Conservation (phyloP, 2,329 filamentous ascomycete genomes). For the Magnaporthiopsis rhizophila region DNA sequence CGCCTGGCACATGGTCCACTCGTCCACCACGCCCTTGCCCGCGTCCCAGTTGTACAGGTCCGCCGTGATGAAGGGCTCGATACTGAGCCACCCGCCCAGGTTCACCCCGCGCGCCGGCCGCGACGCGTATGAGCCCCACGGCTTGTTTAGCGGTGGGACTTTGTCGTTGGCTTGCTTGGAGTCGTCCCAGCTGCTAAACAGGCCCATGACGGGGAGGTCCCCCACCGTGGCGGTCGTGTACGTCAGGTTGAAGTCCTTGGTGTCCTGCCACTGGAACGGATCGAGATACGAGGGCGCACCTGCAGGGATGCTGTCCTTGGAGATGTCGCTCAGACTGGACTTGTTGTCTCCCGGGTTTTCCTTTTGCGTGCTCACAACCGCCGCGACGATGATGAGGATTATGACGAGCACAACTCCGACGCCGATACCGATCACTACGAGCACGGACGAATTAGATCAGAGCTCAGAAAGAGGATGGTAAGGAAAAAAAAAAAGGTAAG, state of each 20-base stretch:
- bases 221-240: slow-evolving; percentile 83
- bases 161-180: slow-evolving; percentile 67
- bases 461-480: too few species aligned
- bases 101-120: slow-evolving; percentile 85
- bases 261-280: slow-evolving; percentile 87
- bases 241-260: slow-evolving; percentile 84
- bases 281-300: slow-evolving; percentile 70
- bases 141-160: slow-evolving; percentile 67
- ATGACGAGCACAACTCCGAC: slow-evolving; percentile 49
- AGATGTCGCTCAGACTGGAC: slow-evolving; percentile 43
- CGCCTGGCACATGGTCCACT: slow-evolving; percentile 69
- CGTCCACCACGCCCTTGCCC: slow-evolving; percentile 66
- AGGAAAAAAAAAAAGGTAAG: too few species aligned
- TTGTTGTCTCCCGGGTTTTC: slow-evolving; percentile 40
- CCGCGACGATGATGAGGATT: slow-evolving; percentile 60
- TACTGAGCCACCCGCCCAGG: slow-evolving; percentile 83
- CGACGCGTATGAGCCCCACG: slow-evolving; percentile 69
- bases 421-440: slow-evolving; percentile 43
- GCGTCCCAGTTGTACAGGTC: slow-evolving; percentile 72
- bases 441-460: not conserved
- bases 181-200: slow-evolving; percentile 82
- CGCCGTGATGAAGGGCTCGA: slow-evolving; percentile 94
- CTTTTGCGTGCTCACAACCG: slow-evolving; percentile 48
- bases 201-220: slow-evolving; percentile 81
- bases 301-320: slow-evolving; percentile 50